These are phyloP conservation scores for Aspergillus flavus DNA, from an alignment of 2,329 filamentous ascomycete genomes.

Conservation along the genomic window DNA sequence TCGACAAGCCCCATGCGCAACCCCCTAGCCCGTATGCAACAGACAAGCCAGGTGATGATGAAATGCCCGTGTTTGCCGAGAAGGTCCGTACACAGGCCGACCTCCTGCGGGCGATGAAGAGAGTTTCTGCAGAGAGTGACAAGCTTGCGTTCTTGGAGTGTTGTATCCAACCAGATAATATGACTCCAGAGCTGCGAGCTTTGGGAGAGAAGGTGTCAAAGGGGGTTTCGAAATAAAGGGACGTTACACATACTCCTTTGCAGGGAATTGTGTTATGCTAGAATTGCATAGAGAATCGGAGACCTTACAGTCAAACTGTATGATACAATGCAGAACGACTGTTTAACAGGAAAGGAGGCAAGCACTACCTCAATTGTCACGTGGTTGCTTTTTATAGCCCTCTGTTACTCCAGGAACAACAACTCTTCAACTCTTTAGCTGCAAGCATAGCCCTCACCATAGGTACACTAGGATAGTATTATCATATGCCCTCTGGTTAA, in stretches of 20 bases:
- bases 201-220: slow-evolving; percentile 1
- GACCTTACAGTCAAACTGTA: not conserved
- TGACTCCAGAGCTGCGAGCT: slow-evolving; percentile 4
- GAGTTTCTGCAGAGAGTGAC: not conserved
- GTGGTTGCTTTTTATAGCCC: not conserved
- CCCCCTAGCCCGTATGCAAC: slow-evolving; percentile 6
- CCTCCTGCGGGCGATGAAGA: not conserved
- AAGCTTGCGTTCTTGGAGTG: slow-evolving; percentile 15
- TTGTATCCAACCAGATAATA: slow-evolving; percentile 12
- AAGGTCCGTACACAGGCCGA: slow-evolving; percentile 3
- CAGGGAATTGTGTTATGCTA: not conserved
- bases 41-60: not conserved
- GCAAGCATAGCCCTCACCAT: not conserved
- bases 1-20: not conserved
- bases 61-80: not conserved
- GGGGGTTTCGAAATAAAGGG: not conserved
- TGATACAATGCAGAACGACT: not conserved
- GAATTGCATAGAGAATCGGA: not conserved
- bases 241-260: not conserved
- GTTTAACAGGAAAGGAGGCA: not conserved
- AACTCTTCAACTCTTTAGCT: not conserved
- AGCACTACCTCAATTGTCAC: not conserved
- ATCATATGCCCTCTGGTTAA: no score
- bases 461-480: rapidly evolving
- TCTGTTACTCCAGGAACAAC: not conserved